These are phyloP conservation scores for Exophiala oligosperma DNA, from an alignment of 2,329 filamentous ascomycete species.

Conservation along the genomic window DNA sequence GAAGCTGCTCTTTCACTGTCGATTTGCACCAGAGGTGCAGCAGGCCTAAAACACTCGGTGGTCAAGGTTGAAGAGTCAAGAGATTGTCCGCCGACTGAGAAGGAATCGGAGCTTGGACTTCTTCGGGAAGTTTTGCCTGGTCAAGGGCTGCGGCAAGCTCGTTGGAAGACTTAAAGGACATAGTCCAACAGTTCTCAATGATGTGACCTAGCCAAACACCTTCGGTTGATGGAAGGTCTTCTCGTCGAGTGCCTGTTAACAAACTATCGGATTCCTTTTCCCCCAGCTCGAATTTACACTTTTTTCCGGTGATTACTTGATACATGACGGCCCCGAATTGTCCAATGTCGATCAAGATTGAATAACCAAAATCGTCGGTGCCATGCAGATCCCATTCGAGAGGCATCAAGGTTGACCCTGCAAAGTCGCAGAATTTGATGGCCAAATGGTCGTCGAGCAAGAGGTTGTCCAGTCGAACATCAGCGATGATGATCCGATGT, in stretches of 20 bases:
- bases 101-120: no score
- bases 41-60: no score
- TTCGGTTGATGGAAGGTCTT: slow-evolving; percentile 29
- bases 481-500: slow-evolving; percentile 19
- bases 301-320: slow-evolving; percentile 29
- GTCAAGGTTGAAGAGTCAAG: no score
- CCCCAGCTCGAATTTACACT: slow-evolving; percentile 32
- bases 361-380: slow-evolving; percentile 32
- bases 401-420: slow-evolving; percentile 30
- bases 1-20: no score
- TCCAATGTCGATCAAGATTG: slow-evolving; percentile 34
- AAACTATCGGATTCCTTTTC: slow-evolving; percentile 17
- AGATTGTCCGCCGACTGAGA: no score
- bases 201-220: slow-evolving; percentile 31
- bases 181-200: slow-evolving; percentile 33
- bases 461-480: slow-evolving; percentile 23
- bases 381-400: slow-evolving; percentile 31
- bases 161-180: slow-evolving; percentile 22
- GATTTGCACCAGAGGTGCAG: no score
- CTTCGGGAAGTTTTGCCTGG: background rate
- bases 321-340: slow-evolving; percentile 35
- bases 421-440: slow-evolving; percentile 34
- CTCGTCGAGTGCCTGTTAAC: slow-evolving; percentile 27
- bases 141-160: slow-evolving; percentile 22
- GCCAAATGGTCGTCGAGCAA: slow-evolving; percentile 27